Conservation (phyloP, 768 basidiomycete species). For the Gelatoporia subvermispora region DNA sequence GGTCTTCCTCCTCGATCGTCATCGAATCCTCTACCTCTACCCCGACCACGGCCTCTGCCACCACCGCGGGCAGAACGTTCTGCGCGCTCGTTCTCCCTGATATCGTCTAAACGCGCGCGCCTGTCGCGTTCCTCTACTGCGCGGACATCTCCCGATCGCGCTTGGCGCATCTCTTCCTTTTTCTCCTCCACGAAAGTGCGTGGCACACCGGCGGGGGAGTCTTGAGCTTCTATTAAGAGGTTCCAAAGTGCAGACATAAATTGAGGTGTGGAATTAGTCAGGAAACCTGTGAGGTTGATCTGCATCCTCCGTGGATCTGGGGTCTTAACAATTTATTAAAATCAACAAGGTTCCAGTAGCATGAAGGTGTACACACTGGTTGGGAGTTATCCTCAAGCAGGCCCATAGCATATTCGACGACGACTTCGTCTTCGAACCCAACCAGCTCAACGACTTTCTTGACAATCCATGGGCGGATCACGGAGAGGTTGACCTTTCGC, state of each 20-base stretch:
- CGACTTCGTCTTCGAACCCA: conserved; percentile 94
- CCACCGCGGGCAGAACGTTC: conserved; percentile 44
- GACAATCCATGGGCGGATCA: conserved; percentile 93
- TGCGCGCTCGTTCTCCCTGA: conserved; percentile 56
- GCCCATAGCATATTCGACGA: conserved; percentile 95
- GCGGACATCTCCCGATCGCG: conserved; percentile 55
- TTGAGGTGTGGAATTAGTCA: conserved; percentile 75
- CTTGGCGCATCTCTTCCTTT: conserved; percentile 83
- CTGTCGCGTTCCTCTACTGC: conserved; percentile 71
- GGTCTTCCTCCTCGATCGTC: conserved; percentile 41
- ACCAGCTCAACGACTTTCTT: conserved; percentile 88
- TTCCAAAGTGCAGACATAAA: conserved; percentile 92
- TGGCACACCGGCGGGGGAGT: conserved; percentile 84
- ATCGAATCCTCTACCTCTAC: conserved; percentile 41
- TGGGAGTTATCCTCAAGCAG: conserved; percentile 82
- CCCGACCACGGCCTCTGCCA: conserved; percentile 55
- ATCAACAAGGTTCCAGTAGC: conserved; percentile 2
- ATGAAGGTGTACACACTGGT: conserved; percentile 50
- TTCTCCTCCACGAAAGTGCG: conserved; percentile 87
- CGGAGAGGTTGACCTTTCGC: conserved; percentile 88
- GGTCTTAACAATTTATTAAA: conserved; percentile 41
- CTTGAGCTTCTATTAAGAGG: conserved; percentile 89
- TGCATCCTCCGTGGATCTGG: conserved; percentile 96
- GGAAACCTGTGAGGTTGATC: conserved; percentile 89
- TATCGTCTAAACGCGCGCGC: conserved; percentile 61